phyloP scores from a whole-genome alignment of 345 rosid species.

The Cardiospermum halicacabum region DNA sequence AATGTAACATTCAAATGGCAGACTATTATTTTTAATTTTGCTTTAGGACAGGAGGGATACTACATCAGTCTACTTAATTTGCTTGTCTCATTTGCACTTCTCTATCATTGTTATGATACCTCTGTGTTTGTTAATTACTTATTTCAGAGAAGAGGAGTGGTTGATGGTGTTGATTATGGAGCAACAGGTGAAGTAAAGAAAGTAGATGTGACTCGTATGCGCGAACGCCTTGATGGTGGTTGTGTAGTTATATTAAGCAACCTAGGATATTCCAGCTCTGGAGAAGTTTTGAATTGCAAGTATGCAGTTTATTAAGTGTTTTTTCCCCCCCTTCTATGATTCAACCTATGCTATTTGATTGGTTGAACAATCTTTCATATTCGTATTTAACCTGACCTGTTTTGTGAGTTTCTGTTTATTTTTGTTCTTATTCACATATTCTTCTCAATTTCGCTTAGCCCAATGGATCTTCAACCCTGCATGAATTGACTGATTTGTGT shows the following conservation, averaged over 20 bases:
- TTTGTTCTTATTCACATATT: background rate
- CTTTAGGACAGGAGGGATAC: background rate
- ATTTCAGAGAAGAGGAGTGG: conserved; percentile 88
- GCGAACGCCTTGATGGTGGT: conserved; percentile 85
- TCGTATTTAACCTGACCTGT: background rate
- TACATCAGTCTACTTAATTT: background rate
- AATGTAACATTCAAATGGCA: background rate
- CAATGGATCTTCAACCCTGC: background rate
- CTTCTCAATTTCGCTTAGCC: background rate
- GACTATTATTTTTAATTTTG: background rate
- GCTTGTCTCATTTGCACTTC: background rate
- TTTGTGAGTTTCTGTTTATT: background rate
- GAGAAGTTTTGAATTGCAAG: conserved; percentile 99
- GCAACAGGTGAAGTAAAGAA: conserved; percentile 96
- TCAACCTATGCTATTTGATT: background rate
- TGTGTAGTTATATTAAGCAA: conserved; percentile 81
- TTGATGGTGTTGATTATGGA: conserved; percentile 90
- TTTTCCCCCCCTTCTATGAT: background rate
- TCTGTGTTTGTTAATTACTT: conserved; percentile 11
- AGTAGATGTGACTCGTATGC: conserved; percentile 74
- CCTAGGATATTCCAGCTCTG: conserved; percentile 90
- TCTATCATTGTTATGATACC: conserved; percentile 2
- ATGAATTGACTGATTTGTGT: background rate
- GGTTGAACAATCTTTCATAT: background rate
- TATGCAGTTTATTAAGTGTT: conserved; percentile 29